Base-by-base conservation (phyloP, 305 asterid species). In the Ilex paraguariensis region DNA sequence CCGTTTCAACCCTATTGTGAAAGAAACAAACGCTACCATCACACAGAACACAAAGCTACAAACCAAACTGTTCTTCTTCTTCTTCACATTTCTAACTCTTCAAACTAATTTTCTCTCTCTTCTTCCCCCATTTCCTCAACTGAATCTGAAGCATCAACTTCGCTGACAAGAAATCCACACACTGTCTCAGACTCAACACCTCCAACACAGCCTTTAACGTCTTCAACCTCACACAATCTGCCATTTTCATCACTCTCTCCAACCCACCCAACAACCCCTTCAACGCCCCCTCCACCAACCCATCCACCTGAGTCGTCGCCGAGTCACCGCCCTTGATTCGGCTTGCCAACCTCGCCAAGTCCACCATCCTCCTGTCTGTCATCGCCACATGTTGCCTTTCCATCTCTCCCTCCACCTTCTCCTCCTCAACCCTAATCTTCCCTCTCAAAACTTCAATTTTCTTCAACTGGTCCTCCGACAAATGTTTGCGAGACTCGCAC, bases 241-340 rank as follows among this genome's bases (percentile, higher is more conserved):
- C 90, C 95, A 81, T 86, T 60, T 86, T 88, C 88, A 88, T 79
- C 42, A 84, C 88, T 21, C 60, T 75, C 63, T 88, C 92, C 54
- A 88, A 53, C 12, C 88, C 80, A 5, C 30, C 63, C 65, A 78
- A 7, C 56, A 79, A 7, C 57, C 75, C 82, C 15, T 56, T 78
- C 39, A 81, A 9, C 31, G 87, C 86, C 60, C 50, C 74, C 17
- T 72, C 85, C 57, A 82, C 87, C 75, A 71, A 5, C 30, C 39
- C 73, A 15, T 71, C 68, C 64, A 77, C 66, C 69, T 33, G 58
- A 0, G 46, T 54, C 56, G 31, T 57, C 15, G 48, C 76, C 45
- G 21, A 67, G n/a, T 10, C n/a, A n/a, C 30, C 66, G 0, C 13
- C 59, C 70, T 12, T 60, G 16, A 58, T 62, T 5, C 31, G 10